phyloP scores from a whole-genome alignment of 2,329 filamentous ascomycete species.

The Fusarium brachygibbosum region DNA sequence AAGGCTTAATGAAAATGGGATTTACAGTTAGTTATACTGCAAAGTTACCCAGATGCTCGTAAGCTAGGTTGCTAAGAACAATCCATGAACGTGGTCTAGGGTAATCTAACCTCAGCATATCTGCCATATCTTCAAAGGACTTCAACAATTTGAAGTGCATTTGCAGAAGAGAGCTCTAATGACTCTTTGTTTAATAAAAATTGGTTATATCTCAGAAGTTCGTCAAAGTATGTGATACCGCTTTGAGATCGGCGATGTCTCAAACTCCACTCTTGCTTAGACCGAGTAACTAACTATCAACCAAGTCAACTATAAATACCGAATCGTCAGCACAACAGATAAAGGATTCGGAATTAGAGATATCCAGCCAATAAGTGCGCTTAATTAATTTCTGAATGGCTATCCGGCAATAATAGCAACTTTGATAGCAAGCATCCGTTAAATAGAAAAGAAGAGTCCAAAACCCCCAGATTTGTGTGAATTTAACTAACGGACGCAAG shows the following conservation, averaged over 20 bases:
- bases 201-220: neutral
- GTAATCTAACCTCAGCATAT: neutral
- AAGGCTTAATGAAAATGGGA: neutral
- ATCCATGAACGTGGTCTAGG: neutral
- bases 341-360: neutral
- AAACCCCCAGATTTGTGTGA: constrained; percentile 16
- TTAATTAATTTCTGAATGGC: neutral
- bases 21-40: neutral
- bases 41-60: neutral
- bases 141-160: neutral
- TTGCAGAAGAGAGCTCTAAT: neutral
- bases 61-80: neutral
- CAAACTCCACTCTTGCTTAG: neutral
- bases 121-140: neutral
- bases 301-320: neutral
- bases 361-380: neutral
- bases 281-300: neutral
- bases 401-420: too few species aligned
- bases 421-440: neutral
- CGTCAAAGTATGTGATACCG: neutral
- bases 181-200: too few species aligned
- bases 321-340: neutral
- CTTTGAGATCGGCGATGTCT: constrained; percentile 4
- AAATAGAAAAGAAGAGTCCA: neutral
- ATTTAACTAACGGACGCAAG: constrained; percentile 13